Evolutionary conservation across 805 yeast genomes (phyloP).

Genomic region (Isabelozyma rhagii): DNA sequence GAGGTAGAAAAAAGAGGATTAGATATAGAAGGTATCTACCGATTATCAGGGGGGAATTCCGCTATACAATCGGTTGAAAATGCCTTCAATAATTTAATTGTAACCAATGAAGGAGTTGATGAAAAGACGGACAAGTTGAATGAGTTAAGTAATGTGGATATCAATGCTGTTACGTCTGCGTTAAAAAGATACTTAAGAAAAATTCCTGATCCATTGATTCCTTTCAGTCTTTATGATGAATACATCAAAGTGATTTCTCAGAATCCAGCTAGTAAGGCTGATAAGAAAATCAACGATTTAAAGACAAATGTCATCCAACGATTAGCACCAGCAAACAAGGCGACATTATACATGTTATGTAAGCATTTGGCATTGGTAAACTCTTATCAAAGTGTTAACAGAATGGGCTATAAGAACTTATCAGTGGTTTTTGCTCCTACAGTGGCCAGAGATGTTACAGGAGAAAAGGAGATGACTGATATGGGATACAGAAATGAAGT

Average conservation of each 20-base stretch:
- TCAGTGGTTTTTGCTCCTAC: slow-evolving; percentile 96
- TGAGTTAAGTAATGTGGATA: slow-evolving; percentile 57
- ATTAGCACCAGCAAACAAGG: slow-evolving; percentile 68
- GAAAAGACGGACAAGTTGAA: slow-evolving; percentile 30
- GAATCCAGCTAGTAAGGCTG: slow-evolving; percentile 17
- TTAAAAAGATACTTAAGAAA: slow-evolving; percentile 83
- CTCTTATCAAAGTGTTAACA: slow-evolving; percentile 50
- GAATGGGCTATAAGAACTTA: slow-evolving; percentile 81
- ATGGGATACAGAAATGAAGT: slow-evolving; percentile 77
- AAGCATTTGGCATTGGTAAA: slow-evolving; percentile 65
- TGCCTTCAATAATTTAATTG: slow-evolving; percentile 30
- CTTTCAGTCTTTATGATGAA: slow-evolving; percentile 63
- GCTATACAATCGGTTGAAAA: slow-evolving; percentile 52
- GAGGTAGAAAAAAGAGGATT: slow-evolving; percentile 80
- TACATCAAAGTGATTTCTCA: slow-evolving; percentile 53
- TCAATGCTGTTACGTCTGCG: slow-evolving; percentile 83
- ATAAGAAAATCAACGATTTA: slow-evolving; percentile 41
- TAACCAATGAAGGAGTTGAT: slow-evolving; percentile 21
- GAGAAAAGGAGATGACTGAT: slow-evolving; percentile 80
- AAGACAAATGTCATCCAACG: slow-evolving; percentile 37
- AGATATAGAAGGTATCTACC: slow-evolving; percentile 80
- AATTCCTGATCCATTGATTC: slow-evolving; percentile 81
- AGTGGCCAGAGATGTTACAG: slow-evolving; percentile 70
- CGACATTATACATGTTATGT: slow-evolving; percentile 53
- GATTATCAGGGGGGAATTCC: slow-evolving; percentile 82